Conservation (phyloP, 208 protist genomes). For the Wallacemonas sp. region DNA sequence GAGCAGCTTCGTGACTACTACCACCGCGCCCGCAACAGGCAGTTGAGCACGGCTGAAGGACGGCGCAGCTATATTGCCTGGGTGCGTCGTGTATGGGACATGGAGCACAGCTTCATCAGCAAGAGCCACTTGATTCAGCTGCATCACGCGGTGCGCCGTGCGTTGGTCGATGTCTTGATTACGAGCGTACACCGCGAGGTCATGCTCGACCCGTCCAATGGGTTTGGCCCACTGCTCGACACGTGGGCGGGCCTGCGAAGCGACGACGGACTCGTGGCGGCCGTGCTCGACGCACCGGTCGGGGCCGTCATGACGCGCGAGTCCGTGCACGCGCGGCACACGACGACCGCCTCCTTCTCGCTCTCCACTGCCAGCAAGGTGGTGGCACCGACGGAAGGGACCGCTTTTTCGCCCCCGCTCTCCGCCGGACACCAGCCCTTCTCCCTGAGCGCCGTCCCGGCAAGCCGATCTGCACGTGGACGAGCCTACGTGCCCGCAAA, state of each 20-base stretch:
- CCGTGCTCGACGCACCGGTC: slow-evolving; percentile 10
- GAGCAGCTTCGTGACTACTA: slow-evolving; percentile 40
- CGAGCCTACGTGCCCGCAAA: background rate
- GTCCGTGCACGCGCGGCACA: background rate
- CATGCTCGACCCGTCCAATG: slow-evolving; percentile 49
- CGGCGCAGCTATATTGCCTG: slow-evolving; percentile 51
- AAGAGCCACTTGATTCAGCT: slow-evolving; percentile 35
- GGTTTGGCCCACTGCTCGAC: slow-evolving; percentile 57
- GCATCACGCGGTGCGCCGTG: slow-evolving; percentile 22
- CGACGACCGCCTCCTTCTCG: slow-evolving; percentile 3
- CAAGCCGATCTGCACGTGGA: too few relatives aligned
- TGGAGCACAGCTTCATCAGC: slow-evolving; percentile 40
- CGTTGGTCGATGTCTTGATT: slow-evolving; percentile 43
- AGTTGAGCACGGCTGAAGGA: slow-evolving; percentile 22
- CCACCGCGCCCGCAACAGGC: slow-evolving; percentile 22
- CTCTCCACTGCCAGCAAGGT: slow-evolving; percentile 11
- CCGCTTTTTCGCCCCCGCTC: background rate
- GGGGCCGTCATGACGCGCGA: background rate
- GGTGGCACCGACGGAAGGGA: slow-evolving; percentile 6
- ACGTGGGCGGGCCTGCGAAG: slow-evolving; percentile 27
- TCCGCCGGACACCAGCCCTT: too few relatives aligned
- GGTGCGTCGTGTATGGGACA: slow-evolving; percentile 26
- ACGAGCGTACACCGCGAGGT: slow-evolving; percentile 48
- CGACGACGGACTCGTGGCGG: slow-evolving; percentile 16
- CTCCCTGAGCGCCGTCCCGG: too few relatives aligned